Conservation (phyloP, 2,329 filamentous ascomycete genomes). For the Trichoderma brevicompactum region DNA sequence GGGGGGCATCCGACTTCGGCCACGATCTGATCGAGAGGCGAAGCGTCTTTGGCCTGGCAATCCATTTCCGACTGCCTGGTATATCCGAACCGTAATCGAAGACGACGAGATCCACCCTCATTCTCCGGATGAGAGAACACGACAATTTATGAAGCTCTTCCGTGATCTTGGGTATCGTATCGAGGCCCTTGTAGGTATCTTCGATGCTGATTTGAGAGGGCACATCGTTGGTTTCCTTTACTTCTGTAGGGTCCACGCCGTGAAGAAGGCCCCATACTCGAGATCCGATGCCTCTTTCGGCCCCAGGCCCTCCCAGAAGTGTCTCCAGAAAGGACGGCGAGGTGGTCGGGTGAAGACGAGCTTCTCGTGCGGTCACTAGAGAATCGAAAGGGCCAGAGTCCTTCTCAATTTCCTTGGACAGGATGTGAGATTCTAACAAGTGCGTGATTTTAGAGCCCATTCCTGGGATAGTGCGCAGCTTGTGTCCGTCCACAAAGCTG, state of each 20-base stretch:
- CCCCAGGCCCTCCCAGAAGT: conserved; percentile 71
- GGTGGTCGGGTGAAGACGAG: conserved; percentile 66
- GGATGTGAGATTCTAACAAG: conserved; percentile 60
- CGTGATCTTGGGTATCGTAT: conserved; percentile 64
- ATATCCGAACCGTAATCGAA: conserved; percentile 47
- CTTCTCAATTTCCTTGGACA: conserved; percentile 38
- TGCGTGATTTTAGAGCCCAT: conserved; percentile 72
- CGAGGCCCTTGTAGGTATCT: conserved; percentile 80
- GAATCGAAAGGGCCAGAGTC: conserved; percentile 45
- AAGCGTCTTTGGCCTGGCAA: conserved; percentile 79
- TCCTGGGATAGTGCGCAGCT: conserved; percentile 80
- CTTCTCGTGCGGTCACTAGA: conserved; percentile 65
- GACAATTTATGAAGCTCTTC: conserved; percentile 72
- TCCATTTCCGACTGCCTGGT: conserved; percentile 59
- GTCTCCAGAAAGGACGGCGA: conserved; percentile 67
- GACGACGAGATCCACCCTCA: conserved; percentile 75
- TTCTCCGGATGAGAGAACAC: conserved; percentile 72
- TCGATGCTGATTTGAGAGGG: conserved; percentile 94
- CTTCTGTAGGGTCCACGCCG: conserved; percentile 75
- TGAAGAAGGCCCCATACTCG: conserved; percentile 80
- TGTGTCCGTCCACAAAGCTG: conserved; percentile 74
- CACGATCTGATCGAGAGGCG: conserved; percentile 76
- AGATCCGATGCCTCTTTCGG: conserved; percentile 70
- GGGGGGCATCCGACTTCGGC: conserved; percentile 45
- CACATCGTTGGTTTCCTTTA: conserved; percentile 70